Evolutionary conservation across 2,329 filamentous ascomycete species (phyloP).

Genomic region (Pleurostoma richardsiae): DNA sequence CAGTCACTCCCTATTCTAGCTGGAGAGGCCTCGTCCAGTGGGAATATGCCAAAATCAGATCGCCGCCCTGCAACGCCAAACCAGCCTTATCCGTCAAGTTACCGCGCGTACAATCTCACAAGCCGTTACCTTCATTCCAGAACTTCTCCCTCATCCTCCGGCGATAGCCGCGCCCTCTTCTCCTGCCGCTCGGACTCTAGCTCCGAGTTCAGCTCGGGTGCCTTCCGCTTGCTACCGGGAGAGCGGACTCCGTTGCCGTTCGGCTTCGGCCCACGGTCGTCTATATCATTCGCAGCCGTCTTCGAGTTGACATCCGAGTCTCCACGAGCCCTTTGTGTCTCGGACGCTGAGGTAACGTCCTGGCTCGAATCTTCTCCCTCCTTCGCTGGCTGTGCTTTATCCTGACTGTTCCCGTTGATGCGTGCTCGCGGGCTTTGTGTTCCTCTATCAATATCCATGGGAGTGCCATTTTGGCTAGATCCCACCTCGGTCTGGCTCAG

Average conservation of each 20-base stretch:
- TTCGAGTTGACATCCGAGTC: constrained; percentile 25
- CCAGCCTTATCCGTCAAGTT: too few species aligned
- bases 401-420: constrained; percentile 27
- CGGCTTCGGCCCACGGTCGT: constrained; percentile 13
- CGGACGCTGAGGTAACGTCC: constrained; percentile 5
- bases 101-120: background rate
- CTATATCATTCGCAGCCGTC: constrained; percentile 22
- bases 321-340: constrained; percentile 11
- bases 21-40: background rate
- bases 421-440: constrained; percentile 42
- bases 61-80: too few species aligned
- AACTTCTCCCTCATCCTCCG: constrained; percentile 19
- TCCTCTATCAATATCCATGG: constrained; percentile 38
- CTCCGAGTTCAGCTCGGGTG: constrained; percentile 14
- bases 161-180: constrained; percentile 16
- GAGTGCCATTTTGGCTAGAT: constrained; percentile 45
- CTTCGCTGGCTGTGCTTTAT: constrained; percentile 8
- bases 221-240: constrained; percentile 21
- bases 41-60: too few species aligned
- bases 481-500: constrained; percentile 35
- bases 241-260: constrained; percentile 16
- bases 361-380: constrained; percentile 1
- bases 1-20: background rate
- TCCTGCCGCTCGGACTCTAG: constrained; percentile 11
- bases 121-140: constrained; percentile 1